Base-by-base conservation (phyloP, 2,329 filamentous ascomycete genomes). In the Truncatella angustata region DNA sequence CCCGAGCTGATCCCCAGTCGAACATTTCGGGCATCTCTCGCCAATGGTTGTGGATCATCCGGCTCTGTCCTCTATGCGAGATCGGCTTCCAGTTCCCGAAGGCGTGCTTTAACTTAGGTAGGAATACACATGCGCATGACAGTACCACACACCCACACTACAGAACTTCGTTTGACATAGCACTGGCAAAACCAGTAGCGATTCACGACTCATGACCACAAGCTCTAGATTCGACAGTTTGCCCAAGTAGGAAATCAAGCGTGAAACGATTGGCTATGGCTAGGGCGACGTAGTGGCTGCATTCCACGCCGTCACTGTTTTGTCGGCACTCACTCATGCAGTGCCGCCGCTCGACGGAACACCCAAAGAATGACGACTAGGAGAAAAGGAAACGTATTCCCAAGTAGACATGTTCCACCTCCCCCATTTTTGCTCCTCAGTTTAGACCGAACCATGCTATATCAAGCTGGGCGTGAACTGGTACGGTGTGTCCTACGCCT, bases 401-500 rank as follows among this genome's bases (percentile, higher is more conserved):
- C n/a, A n/a, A n/a, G n/a, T n/a, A n/a, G n/a, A n/a, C n/a, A n/a
- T n/a, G n/a, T n/a, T n/a, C n/a, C n/a, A n/a, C n/a, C n/a, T n/a
- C n/a, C n/a, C 28, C 28, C 28, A 14, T 32, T 7, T 7, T 32
- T 32, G n/a, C 28, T 32, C 28, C 28, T 14, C 14, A 32, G 20
- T 7, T 10, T 16, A 53, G 30, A 18, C 40, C 32, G 39, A 53
- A 53, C 45, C 45, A 53, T 20, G 26, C 9, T 5, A 53, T 20
- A 7, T 53, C 51, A 2, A 53, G 14, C 11, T 53, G 18, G 10
- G 40, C 39, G 39, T 53, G 51, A 10, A 53, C 51, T 1, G 51
- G 51, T 5, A 55, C 50, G 5, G 46, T 55, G 42, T 57, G 53
- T 5, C 50, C 53, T 2, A 54, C 52, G 6, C 40, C 40, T 35